Evolutionary conservation across 306 rosid genomes (phyloP).

Genomic region (Prunus armeniaca): DNA sequence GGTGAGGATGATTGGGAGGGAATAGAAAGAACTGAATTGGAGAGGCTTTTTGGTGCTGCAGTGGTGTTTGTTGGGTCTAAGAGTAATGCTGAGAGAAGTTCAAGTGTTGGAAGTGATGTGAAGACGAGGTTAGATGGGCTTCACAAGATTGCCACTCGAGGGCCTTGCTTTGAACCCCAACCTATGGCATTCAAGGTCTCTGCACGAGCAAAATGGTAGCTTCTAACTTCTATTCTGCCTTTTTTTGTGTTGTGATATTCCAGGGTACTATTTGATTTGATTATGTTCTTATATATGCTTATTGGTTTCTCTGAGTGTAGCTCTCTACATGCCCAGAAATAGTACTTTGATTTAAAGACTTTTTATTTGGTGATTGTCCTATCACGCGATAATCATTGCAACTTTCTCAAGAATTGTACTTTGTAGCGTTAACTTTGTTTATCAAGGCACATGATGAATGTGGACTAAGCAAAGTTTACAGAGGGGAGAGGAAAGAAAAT

Average conservation of each 20-base stretch:
- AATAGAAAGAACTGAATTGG: constrained; percentile 73
- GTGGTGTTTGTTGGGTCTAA: constrained; percentile 45
- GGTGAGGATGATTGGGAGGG: constrained; percentile 77
- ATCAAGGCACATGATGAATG: too few species aligned
- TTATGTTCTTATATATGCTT: neutral
- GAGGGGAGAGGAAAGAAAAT: neutral
- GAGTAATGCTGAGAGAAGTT: constrained; percentile 22
- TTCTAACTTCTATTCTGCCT: neutral
- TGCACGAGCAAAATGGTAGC: constrained; percentile 77
- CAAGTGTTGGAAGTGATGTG: constrained; percentile 40
- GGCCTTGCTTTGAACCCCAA: constrained; percentile 63
- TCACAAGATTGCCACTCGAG: constrained; percentile 65
- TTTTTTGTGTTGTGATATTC: neutral
- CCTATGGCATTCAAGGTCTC: constrained; percentile 63
- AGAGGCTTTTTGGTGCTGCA: constrained; percentile 55
- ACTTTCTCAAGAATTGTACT: neutral
- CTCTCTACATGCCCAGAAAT: neutral
- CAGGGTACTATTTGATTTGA: neutral
- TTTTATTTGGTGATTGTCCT: neutral
- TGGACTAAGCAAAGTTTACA: too few species aligned
- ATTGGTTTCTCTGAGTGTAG: neutral
- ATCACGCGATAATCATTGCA: neutral
- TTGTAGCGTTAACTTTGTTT: neutral
- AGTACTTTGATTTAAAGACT: neutral
- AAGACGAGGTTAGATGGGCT: constrained; percentile 57